Base-by-base conservation (phyloP, 2,329 filamentous ascomycete genomes). In the Ilyonectria robusta region DNA sequence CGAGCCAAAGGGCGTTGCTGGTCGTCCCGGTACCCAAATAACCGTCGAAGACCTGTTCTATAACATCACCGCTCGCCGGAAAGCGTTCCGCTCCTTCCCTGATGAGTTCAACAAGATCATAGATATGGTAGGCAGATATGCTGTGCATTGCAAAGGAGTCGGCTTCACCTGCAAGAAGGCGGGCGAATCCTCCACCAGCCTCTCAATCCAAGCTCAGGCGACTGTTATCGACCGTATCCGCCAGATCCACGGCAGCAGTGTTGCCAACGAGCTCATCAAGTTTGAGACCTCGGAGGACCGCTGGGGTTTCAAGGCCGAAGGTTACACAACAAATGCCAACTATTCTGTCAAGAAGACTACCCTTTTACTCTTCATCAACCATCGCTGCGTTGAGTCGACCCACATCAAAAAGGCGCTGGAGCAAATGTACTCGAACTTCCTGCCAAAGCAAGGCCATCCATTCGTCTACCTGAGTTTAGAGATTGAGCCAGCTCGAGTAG, bases 91-190 rank as follows among this genome's bases (percentile, higher is more conserved):
- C 46, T 98, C 95, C 15, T 84, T 93, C 19, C 93, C 94, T 42
- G 96, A 99, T 77, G 97, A 99, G 79, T 98, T 97, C 83, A 94
- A 97, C 76, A 99, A 98, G 82, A 98, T 99, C 63, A 91, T 98
- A 29, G 96, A 99, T 78, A 90, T 98, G 78, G 93, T 98, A 9
- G 94, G 96, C 15, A 91, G 94, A 48, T 98, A 99, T 81, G 94
- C 96, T 31, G 89, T 99, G 10, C 96, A 99, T 80, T 98, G 95
- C 78, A 84, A 89, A 61, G 91, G 93, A n/a, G 94, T 99, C 13
- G 93, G 93, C 1, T 98, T 99, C 79, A 95, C 94, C 3, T 98
- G 96, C 84, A 98, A 98, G 80, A 99, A 98, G 81, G 92, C 96
- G 71, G 95, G 95, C 62, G 96, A 98, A 74, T 90, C 94, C 4